Base-by-base conservation (phyloP, 1,284 basidiomycete genomes). In the Stygiomarasmius scandens region DNA sequence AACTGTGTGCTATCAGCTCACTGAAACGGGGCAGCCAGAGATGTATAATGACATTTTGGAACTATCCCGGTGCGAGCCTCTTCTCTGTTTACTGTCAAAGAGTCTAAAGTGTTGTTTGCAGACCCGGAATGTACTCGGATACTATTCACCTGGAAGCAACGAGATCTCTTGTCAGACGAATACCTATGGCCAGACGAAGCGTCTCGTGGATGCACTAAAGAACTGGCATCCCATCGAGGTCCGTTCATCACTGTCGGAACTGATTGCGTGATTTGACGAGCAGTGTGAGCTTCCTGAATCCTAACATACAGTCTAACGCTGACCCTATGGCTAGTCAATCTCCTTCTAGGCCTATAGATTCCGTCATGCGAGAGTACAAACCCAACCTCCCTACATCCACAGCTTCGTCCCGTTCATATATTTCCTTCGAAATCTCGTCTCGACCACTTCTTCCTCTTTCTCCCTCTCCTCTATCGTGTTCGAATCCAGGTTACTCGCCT, bases 21-120 rank as follows among this genome's bases (percentile, higher is more conserved):
- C 45, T n/a, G n/a, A n/a, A n/a, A n/a, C n/a, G n/a, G n/a, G 34
- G 14, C 29, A 49, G 2, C 24, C 29, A 27, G 29, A 38, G 27
- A 54, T 49, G 56, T 54, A 58, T 49, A 23, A 19, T 2, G 56
- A 58, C 22, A 36, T 58, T 38, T 24, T 58, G 38, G 56, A 58
- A 24, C 23, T 58, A 16, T 54, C 51, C 25, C 53, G 56, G 56
- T 58, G 23, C 5, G 56, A 19, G 12, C 12, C 29, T 12, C 12
- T 32, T 32, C 29, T 6, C 16, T 23, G 22, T 4, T 27, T 25
- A 10, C 38, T 20, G 36, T 16, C 22, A 14, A 46, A 27, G n/a
- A n/a, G 14, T 29, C 36, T 0, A 19, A 20, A 20, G n/a, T 12
- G 29, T n/a, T 12, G 12, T 22, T 27, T 1, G 25, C 19, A 58